Base-by-base conservation (phyloP, 495 filamentous ascomycete genomes). In the Talaromyces adpressus region DNA sequence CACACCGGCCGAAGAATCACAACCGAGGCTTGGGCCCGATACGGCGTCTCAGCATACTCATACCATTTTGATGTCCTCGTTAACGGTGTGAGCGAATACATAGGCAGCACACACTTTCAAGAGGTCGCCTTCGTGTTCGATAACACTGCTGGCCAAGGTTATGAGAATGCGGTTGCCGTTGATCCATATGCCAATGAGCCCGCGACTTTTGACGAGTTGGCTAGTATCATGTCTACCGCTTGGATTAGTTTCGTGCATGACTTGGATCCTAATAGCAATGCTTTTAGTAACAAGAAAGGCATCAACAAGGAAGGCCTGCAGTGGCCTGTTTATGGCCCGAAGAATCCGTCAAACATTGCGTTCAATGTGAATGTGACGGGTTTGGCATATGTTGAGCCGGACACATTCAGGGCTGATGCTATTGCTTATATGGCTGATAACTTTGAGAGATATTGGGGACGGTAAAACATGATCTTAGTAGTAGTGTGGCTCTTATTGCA, bases 81-180 rank as follows among this genome's bases (percentile, higher is more conserved):
- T 8, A 52, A 64, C 49, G 73, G 74, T 11, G 12, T 74, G 7
- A 69, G 72, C 8, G 49, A 57, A 0, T 49, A 22, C 6, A 62
- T 74, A 6, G 76, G 76, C 41, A 70, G 71, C 11, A 73, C 73
- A 6, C 81, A 83, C 64, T 81, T 81, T 67, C 70, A 75, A 52
- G 81, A 83, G 67, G 77, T 83, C 1, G 76, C 77, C 0, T 82
- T 81, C 67, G 76, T 81, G 1, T 79, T 81, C 65, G 63, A 77
- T 62, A 82, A 82, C 62, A 66, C 64, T 2, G 36, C 67, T 12
- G 78, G 79, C 6, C 11, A 69, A 1, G 80, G 81, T 1, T 81
- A 80, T 65, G 51, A 57, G 2, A 41, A 52, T 18, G 47, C 62
- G 41, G 27, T 39, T 58, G 6, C 12, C 7, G 62, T 64, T 52